Evolutionary conservation across 2,329 filamentous ascomycete genomes (phyloP).

Genomic region (Colletotrichum sp.): DNA sequence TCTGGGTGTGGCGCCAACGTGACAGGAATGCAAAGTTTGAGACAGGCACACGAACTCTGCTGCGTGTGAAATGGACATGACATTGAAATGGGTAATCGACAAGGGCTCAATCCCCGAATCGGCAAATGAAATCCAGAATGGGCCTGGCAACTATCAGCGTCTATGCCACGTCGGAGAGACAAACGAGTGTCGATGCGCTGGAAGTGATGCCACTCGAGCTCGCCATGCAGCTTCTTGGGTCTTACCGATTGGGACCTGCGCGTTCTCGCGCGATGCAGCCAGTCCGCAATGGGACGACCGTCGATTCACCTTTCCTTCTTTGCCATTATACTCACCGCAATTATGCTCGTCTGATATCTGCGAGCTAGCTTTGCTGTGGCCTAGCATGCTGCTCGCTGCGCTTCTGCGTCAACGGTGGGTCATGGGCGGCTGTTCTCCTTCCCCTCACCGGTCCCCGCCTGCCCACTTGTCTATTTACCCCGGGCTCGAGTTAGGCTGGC

Average conservation of each 20-base stretch:
- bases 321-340: constrained; percentile 1
- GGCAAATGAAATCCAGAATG: background rate
- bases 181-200: background rate
- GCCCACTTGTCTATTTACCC: background rate
- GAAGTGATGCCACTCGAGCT: background rate
- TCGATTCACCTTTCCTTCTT: background rate
- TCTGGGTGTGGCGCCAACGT: background rate
- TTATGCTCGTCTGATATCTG: background rate
- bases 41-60: background rate
- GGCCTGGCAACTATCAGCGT: background rate
- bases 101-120: background rate
- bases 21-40: background rate
- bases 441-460: background rate
- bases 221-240: background rate
- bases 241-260: background rate
- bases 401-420: background rate
- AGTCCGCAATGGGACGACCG: background rate
- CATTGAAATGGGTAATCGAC: background rate
- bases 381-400: background rate
- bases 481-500: background rate
- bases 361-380: background rate
- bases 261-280: background rate
- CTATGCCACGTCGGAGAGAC: background rate
- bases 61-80: background rate
- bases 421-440: background rate